Conservation (phyloP, 371 early-diverging fungal species). For the Mucor mucedo region DNA sequence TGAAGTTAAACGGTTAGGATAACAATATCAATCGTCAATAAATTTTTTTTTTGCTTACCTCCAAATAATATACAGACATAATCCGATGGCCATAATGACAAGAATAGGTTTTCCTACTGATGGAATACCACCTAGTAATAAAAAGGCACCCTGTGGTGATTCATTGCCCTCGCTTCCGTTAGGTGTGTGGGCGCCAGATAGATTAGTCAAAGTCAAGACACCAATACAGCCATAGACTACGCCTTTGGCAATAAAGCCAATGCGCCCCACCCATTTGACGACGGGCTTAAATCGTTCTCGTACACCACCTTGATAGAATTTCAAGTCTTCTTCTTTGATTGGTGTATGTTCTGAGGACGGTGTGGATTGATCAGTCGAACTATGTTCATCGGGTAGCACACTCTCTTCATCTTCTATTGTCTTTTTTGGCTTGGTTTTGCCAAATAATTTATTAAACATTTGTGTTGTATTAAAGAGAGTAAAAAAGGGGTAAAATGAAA, state of each 20-base stretch:
- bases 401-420: conserved; percentile 2
- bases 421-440: conserved; percentile 1
- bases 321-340: conserved; percentile 7
- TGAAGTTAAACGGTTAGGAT: no score
- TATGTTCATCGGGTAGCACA: not conserved
- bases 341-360: conserved; percentile 1
- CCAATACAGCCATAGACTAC: conserved; percentile 56
- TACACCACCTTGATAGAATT: conserved; percentile 36
- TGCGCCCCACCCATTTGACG: conserved; percentile 37
- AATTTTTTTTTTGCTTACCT: conserved; percentile 32
- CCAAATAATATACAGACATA: conserved; percentile 52
- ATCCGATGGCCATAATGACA: conserved; percentile 50
- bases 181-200: conserved; percentile 44
- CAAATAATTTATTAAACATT: no score
- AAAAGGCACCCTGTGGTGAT: conserved; percentile 54
- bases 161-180: conserved; percentile 51
- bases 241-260: conserved; percentile 53
- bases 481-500: not conserved
- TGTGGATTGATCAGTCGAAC: conserved; percentile 1
- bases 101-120: conserved; percentile 42
- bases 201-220: conserved; percentile 46
- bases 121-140: conserved; percentile 50
- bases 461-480: not conserved
- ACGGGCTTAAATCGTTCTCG: conserved; percentile 6
- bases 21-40: no score